Base-by-base conservation (phyloP, 805 yeast species). In the Metschnikowia aberdeeniae region DNA sequence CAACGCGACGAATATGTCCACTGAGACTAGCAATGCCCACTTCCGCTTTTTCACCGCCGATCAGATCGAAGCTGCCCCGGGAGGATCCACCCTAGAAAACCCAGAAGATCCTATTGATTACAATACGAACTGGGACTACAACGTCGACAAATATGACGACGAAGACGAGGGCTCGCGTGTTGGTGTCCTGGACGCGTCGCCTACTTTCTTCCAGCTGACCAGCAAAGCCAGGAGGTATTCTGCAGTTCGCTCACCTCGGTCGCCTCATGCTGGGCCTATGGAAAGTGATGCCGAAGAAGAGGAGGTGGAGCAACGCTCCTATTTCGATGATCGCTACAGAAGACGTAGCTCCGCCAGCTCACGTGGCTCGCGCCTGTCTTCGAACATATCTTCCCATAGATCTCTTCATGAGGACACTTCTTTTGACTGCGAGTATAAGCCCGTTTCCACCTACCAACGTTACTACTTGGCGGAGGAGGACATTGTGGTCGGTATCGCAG, bases 381-480 rank as follows among this genome's bases (percentile, higher is more conserved):
- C 40, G 2, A 41, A 47, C 19, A 48, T 32, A 34, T 42, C 43
- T 11, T 49, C 53, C 4, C 28, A 32, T 17, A 44, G 34, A 11
- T 44, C 36, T 39, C 33, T 39, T 28, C 22, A 17, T n/a, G 50
- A 46, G 5, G 50, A 49, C 20, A 14, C 28, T 19, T 54, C 51
- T 7, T 46, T 50, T 11, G 35, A 36, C 27, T 44, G 46, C 7
- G 49, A 49, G 5, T 55, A 39, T 32, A 36, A 47, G 7, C 75
- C 86, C 0, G 63, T 53, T 10, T 63, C 74, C 40, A 69, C 68
- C 44, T 76, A 73, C 53, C 99, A 93, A 65, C 75, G 97, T 46
- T 89, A 86, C 63, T 93, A 92, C 63, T 78, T 93, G 50, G 90
- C 97, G 0, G 98, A 93, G 62, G 99, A 93, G 61, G 99, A 93